phyloP scores from a whole-genome alignment of 352 stramenopile genomes.

The Phytophthora nicotianae region DNA sequence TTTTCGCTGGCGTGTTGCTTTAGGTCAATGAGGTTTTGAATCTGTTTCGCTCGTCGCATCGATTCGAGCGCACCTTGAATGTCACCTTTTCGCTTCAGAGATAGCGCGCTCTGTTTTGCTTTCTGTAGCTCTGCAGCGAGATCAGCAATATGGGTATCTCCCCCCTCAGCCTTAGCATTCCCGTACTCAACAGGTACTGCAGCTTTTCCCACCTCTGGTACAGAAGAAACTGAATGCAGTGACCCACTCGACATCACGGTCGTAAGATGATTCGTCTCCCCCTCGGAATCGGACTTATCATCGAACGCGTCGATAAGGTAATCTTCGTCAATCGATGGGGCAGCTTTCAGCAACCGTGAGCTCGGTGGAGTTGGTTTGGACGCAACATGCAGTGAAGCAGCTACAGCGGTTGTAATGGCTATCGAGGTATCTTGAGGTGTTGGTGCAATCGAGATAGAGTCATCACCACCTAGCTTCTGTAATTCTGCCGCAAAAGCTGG shows the following conservation, averaged over 20 bases:
- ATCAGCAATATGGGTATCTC: constrained; percentile 29
- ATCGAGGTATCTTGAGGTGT: not conserved
- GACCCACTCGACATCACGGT: constrained; percentile 22
- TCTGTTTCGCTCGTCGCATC: constrained; percentile 75
- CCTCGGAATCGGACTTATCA: constrained; percentile 47
- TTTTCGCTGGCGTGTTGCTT: constrained; percentile 36
- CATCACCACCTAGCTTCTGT: constrained; percentile 31
- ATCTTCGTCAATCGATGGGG: constrained; percentile 55
- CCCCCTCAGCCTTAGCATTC: not conserved
- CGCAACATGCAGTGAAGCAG: not conserved
- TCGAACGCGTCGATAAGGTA: constrained; percentile 78
- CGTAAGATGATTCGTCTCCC: constrained; percentile 26
- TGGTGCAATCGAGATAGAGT: not conserved
- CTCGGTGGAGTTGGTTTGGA: constrained; percentile 5
- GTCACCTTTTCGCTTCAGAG: constrained; percentile 62
- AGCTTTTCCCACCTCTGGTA: constrained; percentile 8
- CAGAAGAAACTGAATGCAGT: constrained; percentile 7
- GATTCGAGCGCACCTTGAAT: constrained; percentile 62
- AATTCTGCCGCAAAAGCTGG: constrained; percentile 55
- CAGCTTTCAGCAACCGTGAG: constrained; percentile 29
- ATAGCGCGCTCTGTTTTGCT: constrained; percentile 47
- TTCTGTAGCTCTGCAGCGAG: constrained; percentile 52
- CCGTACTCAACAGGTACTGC: not conserved
- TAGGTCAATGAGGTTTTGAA: constrained; percentile 62
- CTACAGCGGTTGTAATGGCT: not conserved